Evolutionary conservation across 148 eudicot species (phyloP).

Genomic region (Euryodendron excelsum): DNA sequence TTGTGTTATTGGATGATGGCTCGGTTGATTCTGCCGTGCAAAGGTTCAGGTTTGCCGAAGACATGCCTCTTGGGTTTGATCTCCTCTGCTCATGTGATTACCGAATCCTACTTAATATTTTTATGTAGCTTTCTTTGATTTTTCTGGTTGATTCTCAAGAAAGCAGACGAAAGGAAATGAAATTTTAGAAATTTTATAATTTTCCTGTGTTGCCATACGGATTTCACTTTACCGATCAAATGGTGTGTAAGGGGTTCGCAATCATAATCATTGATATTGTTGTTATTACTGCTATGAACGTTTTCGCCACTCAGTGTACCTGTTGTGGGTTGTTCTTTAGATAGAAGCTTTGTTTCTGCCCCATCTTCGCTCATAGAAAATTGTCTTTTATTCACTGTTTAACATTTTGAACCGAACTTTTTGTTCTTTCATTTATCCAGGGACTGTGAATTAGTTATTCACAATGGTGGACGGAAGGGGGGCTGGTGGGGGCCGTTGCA

Average conservation of each 20-base stretch:
- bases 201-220: too few relatives aligned
- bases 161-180: not conserved
- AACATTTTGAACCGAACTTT: not conserved
- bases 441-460: not conserved
- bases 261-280: not conserved
- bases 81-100: slow-evolving; percentile 86
- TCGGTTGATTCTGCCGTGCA: slow-evolving; percentile 83
- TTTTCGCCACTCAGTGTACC: not conserved
- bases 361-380: not conserved
- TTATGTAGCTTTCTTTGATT: too few relatives aligned
- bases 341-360: not conserved
- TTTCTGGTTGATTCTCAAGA: slow-evolving; percentile 3
- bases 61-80: slow-evolving; percentile 72
- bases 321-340: not conserved
- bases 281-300: not conserved
- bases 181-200: not conserved
- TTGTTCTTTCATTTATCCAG: not conserved
- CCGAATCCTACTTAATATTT: slow-evolving; percentile 23
- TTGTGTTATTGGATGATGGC: slow-evolving; percentile 63
- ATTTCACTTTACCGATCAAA: too few relatives aligned
- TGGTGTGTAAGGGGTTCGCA: not conserved
- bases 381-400: not conserved
- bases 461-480: too few relatives aligned
- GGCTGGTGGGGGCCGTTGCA: too few relatives aligned
- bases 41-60: slow-evolving; percentile 61